Evolutionary conservation across 2,329 filamentous ascomycete genomes (phyloP).

Genomic region (Dothideomycetes sp.): DNA sequence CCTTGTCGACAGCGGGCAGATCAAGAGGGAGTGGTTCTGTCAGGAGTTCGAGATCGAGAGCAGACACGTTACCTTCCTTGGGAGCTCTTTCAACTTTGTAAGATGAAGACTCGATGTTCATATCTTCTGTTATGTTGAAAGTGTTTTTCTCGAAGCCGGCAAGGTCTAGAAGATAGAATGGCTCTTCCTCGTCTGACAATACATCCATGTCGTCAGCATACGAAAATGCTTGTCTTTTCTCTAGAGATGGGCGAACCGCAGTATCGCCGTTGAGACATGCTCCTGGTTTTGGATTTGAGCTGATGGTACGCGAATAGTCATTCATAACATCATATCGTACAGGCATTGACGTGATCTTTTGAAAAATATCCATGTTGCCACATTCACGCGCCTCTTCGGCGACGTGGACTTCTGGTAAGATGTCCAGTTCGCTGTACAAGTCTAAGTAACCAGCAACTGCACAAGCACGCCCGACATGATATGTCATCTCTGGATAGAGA

Average conservation of each 20-base stretch:
- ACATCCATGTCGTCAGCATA: background rate
- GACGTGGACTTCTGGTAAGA: slow-evolving; percentile 32
- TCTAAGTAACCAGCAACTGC: slow-evolving; percentile 31
- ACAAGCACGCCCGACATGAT: slow-evolving; percentile 34
- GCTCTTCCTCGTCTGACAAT: no score
- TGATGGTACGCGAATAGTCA: slow-evolving; percentile 26
- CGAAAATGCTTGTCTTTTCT: slow-evolving; percentile 14
- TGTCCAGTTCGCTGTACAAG: slow-evolving; percentile 30
- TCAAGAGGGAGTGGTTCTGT: slow-evolving; percentile 30
- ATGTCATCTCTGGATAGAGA: slow-evolving; percentile 24
- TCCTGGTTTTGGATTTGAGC: slow-evolving; percentile 10
- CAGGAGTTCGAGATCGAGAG: no score
- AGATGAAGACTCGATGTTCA: slow-evolving; percentile 19
- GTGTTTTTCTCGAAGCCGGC: slow-evolving; percentile 13
- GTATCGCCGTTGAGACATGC: slow-evolving; percentile 30
- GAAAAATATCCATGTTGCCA: slow-evolving; percentile 15
- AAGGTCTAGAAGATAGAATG: no score
- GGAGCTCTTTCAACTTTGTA: slow-evolving; percentile 2
- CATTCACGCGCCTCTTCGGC: slow-evolving; percentile 34
- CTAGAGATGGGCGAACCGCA: slow-evolving; percentile 22
- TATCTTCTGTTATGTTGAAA: slow-evolving; percentile 29
- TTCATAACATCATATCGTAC: slow-evolving; percentile 30
- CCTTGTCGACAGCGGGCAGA: slow-evolving; percentile 31
- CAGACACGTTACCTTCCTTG: slow-evolving; percentile 12
- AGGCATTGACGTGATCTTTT: slow-evolving; percentile 22